Evolutionary conservation across 768 basidiomycete species (phyloP), one percentile per base, ranked within the genome.

Genomic region (Galerina marginata): DNA sequence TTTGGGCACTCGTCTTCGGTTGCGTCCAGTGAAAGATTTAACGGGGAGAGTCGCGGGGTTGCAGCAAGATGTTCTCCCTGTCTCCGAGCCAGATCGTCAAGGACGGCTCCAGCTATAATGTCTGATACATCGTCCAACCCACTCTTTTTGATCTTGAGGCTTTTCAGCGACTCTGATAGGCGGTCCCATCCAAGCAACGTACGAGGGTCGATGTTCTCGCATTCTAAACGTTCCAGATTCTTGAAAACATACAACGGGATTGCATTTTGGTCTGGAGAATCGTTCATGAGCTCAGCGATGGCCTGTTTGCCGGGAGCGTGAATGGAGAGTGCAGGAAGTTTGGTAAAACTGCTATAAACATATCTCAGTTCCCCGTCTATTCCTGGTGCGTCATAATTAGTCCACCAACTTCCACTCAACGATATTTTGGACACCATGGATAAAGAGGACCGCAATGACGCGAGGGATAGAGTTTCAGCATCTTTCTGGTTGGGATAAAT

Each of bases 301-400:
- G 86, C 75, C 56, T 85, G 86, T 49, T 81, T 81, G 46, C 84
- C 84, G 0, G 91, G 90, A 2, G 88, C 81, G 60, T 79, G 82
- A 56, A 96, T 75, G 6, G 80, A 76, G 40, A 96, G 79, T 1
- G 93, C 89, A 14, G 95, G 95, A 0, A 97, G 79, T 75, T 92
- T 94, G 45, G 93, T 97, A 78, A 96, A 93, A 70, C 88, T 85
- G 71, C 93, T 93, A 77, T 88, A 96, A 62, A 96, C 82, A 73
- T 88, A 93, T 71, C 87, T 94, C 72, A 96, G 86, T 67, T 94
- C 91, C 2, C 79, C 70, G 56, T 95, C 90, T 64, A 91, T 74
- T 60, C 70, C 82, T 10, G 83, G 84, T 39, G 83, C 84, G 58
- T 86, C 82, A 5, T 82, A 71, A 60, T 81, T 78, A 45, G 81